Evolutionary conservation across 257 asterid genomes (phyloP), one percentile per base, ranked within the genome.

Genomic region (Solanum pinnatisectum): DNA sequence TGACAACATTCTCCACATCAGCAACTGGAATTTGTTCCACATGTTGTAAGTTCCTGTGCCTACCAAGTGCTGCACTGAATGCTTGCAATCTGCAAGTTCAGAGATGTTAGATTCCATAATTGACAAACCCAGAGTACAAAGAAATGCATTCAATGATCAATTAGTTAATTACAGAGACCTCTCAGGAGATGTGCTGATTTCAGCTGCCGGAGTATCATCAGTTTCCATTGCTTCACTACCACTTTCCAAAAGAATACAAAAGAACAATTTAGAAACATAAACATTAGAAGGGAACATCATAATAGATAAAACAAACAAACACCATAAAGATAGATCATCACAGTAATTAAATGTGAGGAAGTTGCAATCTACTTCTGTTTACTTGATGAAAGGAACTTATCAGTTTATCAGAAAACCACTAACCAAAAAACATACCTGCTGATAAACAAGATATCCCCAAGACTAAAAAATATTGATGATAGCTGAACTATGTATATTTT

Each of bases 161-260:
- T 32, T 33, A 73, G 88, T 40, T 74, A 86, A 89, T 89, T 74
- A 74, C 46, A 74, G 88, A 60, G 14, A 95, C 99, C 99, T 95
- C 84, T 90, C 91, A 4, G 93, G 32, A 36, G 96, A 88, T 49
- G 70, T 33, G 89, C 92, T 86, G 84, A 77, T 88, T 77, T 91
- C 94, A 68, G 88, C 67, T 87, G 92, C 92, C 36, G 96, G 94
- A 84, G 95, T 92, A 76, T 89, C 93, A 90, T 95, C 98, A 37
- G 94, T 93, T 27, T 95, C 99, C 99, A 94, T 95, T 30, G 96
- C 90, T 85, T 93, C 95, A 16, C 90, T 88, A 89, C 91, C 93
- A 87, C 98, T 94, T 56, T 35, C 82, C 88, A 89, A 86, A 84
- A 67, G 37, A 76, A 20, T 89, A 39, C 14, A 86, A 25, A 82